These are phyloP conservation scores for Leucocoprinus gongylophorus DNA, from an alignment of 1,284 basidiomycete species.

Conservation along the genomic window DNA sequence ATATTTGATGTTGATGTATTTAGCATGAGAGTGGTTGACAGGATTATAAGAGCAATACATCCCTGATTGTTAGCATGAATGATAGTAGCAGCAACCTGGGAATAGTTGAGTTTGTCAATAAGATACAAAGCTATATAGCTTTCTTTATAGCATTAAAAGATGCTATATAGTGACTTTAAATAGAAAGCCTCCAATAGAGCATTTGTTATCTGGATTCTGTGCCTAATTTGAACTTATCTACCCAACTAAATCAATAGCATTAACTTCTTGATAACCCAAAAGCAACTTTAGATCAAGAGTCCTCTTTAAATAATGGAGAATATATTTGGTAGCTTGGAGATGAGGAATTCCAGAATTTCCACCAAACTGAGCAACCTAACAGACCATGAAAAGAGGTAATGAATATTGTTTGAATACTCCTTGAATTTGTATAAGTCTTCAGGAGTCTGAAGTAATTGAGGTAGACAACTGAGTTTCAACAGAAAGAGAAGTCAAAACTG, in stretches of 20 bases:
- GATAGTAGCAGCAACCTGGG: not conserved
- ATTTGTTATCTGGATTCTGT: not conserved
- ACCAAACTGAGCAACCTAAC: not conserved
- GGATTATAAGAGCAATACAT: not conserved
- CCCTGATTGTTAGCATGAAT: not conserved
- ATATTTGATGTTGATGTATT: not conserved
- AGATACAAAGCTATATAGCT: not conserved
- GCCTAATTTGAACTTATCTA: slow-evolving; percentile 6
- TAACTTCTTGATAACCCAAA: not conserved
- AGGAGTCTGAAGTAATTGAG: too few species aligned
- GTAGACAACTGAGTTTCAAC: too few species aligned
- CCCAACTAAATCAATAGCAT: not conserved
- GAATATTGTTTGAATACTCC: not conserved
- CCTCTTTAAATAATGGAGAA: slow-evolving; percentile 1
- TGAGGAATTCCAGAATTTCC: slow-evolving; percentile 6
- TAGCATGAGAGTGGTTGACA: too few species aligned
- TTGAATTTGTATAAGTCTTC: slow-evolving; percentile 2
- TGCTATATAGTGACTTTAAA: not conserved
- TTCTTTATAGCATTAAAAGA: not conserved
- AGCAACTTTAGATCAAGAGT: slow-evolving; percentile 27
- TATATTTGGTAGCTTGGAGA: not conserved
- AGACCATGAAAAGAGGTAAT: slow-evolving; percentile 4
- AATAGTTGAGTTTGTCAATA: not conserved
- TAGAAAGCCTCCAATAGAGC: not conserved
- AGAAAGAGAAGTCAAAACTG: too few species aligned